phyloP scores from a whole-genome alignment of 441 rosid species.

The Mallotus japonicus region DNA sequence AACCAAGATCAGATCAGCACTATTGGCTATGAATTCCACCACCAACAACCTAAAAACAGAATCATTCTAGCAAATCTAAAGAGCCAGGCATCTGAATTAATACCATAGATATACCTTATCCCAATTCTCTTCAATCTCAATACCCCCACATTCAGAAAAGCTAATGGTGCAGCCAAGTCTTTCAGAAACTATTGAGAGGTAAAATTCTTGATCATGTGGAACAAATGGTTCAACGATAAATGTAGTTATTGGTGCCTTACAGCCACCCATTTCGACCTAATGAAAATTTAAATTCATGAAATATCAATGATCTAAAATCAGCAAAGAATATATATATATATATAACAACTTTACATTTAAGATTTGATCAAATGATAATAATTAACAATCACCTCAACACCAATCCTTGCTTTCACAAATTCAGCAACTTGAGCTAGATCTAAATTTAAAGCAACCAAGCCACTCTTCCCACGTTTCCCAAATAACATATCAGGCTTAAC shows the following conservation, averaged over 20 bases:
- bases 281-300: constrained; percentile 7
- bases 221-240: constrained; percentile 86
- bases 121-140: constrained; percentile 93
- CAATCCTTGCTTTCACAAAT: constrained; percentile 80
- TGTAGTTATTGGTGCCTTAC: constrained; percentile 77
- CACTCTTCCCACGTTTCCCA: constrained; percentile 93
- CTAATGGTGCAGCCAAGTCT: constrained; percentile 77
- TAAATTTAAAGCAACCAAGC: constrained; percentile 78
- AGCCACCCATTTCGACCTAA: constrained; percentile 87
- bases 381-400: constrained; percentile 61
- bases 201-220: constrained; percentile 76
- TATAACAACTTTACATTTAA: not conserved
- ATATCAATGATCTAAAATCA: constrained; percentile 11
- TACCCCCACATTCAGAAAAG: constrained; percentile 88
- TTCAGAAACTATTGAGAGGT: constrained; percentile 69
- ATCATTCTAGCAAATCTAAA: not conserved
- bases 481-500: constrained; percentile 96
- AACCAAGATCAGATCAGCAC: constrained; percentile 12
- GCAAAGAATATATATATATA: not conserved
- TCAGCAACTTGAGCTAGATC: constrained; percentile 93
- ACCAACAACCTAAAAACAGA: constrained; percentile 3
- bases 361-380: constrained; percentile 8
- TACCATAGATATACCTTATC: constrained; percentile 50
- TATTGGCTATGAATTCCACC: not conserved
- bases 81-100: not conserved